Conservation (phyloP, 2,329 filamentous ascomycete genomes). For the Scytalidium sp. region DNA sequence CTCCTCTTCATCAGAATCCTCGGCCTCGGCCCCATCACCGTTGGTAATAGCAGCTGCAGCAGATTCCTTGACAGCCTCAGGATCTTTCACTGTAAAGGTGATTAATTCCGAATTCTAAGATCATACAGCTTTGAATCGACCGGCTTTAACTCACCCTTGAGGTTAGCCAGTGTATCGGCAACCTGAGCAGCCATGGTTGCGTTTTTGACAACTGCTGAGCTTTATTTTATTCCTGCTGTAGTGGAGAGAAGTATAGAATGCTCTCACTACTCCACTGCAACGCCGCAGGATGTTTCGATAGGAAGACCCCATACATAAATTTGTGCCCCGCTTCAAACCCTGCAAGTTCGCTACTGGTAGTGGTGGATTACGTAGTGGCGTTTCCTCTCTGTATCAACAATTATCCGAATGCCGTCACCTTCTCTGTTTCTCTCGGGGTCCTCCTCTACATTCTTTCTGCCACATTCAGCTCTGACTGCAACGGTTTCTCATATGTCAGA, state of each 20-base stretch:
- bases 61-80: constrained; percentile 23
- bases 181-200: constrained; percentile 22
- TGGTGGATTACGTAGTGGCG: not conserved
- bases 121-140: constrained; percentile 1
- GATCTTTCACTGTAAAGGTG: constrained; percentile 23
- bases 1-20: constrained; percentile 52
- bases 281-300: not conserved
- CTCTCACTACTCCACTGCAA: not conserved
- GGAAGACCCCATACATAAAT: not conserved
- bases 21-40: constrained; percentile 21
- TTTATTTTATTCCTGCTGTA: not conserved
- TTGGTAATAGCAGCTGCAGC: constrained; percentile 21
- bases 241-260: not conserved
- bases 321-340: not conserved
- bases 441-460: not conserved
- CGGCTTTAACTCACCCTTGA: constrained; percentile 85
- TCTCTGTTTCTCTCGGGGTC: not conserved
- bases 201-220: not conserved
- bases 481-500: not conserved
- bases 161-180: constrained; percentile 88
- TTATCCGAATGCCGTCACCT: constrained; percentile 9
- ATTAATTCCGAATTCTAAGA: constrained; percentile 8
- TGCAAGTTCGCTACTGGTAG: not conserved
- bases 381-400: not conserved
- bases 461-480: too few relatives aligned